Evolutionary conservation across 2,329 filamentous ascomycete genomes (phyloP).

Genomic region (Apiospora kogelbergensis): DNA sequence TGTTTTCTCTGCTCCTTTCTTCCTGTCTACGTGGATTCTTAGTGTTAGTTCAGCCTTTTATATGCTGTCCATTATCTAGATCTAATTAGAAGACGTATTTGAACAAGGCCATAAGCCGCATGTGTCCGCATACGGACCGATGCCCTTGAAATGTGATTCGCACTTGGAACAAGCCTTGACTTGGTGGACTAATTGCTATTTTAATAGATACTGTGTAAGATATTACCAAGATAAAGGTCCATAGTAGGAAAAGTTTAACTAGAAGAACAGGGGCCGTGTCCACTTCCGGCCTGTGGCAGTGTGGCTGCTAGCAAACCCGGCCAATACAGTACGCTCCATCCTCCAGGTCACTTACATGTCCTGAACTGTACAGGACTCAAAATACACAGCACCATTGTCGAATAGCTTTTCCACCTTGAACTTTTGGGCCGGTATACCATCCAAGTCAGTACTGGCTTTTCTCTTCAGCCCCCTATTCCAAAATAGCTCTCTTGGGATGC

Average conservation of each 20-base stretch:
- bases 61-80: too few relatives aligned
- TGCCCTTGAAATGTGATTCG: too few relatives aligned
- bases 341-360: neutral
- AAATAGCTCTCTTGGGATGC: constrained; percentile 5
- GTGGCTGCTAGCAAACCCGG: neutral
- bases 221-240: too few relatives aligned
- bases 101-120: too few relatives aligned
- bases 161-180: too few relatives aligned
- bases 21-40: too few relatives aligned
- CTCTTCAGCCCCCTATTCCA: neutral
- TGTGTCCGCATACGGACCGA: too few relatives aligned
- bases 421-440: neutral
- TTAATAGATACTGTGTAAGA: too few relatives aligned
- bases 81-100: too few relatives aligned
- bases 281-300: neutral
- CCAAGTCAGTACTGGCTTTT: neutral
- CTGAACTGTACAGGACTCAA: neutral
- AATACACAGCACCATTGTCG: neutral
- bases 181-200: too few relatives aligned
- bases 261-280: neutral
- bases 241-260: neutral
- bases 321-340: neutral
- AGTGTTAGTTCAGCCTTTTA: too few relatives aligned
- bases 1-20: too few relatives aligned
- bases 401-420: neutral